These are phyloP conservation scores for Fusarium papillatum DNA, from an alignment of 2,329 filamentous ascomycete genomes.

Conservation along the genomic window DNA sequence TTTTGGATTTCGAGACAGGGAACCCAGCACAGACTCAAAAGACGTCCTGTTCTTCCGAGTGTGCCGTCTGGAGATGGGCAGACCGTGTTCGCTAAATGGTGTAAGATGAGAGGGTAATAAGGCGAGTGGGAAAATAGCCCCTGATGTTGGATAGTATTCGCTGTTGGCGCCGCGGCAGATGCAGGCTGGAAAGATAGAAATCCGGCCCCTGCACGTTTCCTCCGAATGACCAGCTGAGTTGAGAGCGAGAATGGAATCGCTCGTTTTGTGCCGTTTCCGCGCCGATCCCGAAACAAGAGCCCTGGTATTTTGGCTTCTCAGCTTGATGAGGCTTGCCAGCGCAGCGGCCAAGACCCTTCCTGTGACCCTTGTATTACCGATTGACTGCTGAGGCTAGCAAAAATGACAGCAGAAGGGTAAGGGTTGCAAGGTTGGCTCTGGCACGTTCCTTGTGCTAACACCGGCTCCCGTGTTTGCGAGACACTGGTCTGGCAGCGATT, in stretches of 20 bases:
- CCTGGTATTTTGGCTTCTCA: slow-evolving; percentile 12
- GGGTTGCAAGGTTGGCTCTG: slow-evolving; percentile 17
- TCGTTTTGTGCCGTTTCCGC: slow-evolving; percentile 24
- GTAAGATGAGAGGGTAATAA: background rate
- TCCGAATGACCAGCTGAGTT: background rate
- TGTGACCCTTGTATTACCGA: slow-evolving; percentile 18
- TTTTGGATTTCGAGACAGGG: background rate
- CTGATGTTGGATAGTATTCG: background rate
- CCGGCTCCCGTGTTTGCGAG: slow-evolving; percentile 32
- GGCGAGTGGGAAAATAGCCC: background rate
- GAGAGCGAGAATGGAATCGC: slow-evolving; percentile 17
- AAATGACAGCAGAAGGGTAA: slow-evolving; percentile 15
- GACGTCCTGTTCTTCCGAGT: background rate
- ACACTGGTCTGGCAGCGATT: slow-evolving; percentile 43
- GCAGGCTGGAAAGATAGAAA: slow-evolving; percentile 7
- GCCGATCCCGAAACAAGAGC: slow-evolving; percentile 33
- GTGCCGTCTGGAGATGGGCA: background rate
- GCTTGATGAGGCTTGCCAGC: slow-evolving; percentile 19
- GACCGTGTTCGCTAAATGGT: slow-evolving; percentile 1
- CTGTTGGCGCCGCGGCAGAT: background rate
- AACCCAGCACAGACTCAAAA: background rate
- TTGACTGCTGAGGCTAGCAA: slow-evolving; percentile 9
- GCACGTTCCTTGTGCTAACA: slow-evolving; percentile 25
- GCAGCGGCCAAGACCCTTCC: slow-evolving; percentile 2
- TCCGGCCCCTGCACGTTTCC: slow-evolving; percentile 1